Evolutionary conservation across 352 stramenopile genomes (phyloP).

Genomic region (Phytophthora europaea): DNA sequence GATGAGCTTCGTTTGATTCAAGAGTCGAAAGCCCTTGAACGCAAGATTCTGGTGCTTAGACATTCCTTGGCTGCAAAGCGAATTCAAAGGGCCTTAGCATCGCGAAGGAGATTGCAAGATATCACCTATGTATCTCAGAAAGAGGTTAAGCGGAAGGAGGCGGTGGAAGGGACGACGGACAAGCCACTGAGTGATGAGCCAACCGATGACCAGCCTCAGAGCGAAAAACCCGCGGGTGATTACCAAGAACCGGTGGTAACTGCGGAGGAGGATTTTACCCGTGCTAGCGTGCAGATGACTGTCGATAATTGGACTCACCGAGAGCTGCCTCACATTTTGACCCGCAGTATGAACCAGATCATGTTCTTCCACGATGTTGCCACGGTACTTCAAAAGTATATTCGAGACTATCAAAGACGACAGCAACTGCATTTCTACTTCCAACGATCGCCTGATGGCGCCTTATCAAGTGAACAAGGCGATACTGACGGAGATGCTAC

Average conservation of each 20-base stretch:
- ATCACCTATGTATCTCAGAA: constrained; percentile 9
- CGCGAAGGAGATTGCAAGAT: constrained; percentile 13
- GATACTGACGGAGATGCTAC: neutral
- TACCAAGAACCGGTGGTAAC: constrained; percentile 2
- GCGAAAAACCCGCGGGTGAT: neutral
- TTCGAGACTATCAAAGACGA: constrained; percentile 30
- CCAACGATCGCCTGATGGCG: constrained; percentile 12
- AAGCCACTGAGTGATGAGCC: constrained; percentile 6
- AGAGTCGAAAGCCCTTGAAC: constrained; percentile 33
- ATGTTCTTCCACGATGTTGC: constrained; percentile 38
- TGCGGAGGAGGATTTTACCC: constrained; percentile 12
- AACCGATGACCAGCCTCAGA: neutral
- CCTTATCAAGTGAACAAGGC: neutral
- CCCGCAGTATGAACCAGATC: constrained; percentile 34
- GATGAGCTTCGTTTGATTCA: constrained; percentile 47
- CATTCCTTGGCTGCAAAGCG: constrained; percentile 26
- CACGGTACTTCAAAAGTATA: constrained; percentile 42
- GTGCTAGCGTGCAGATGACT: constrained; percentile 21
- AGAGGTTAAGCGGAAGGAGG: neutral
- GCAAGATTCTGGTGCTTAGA: constrained; percentile 16
- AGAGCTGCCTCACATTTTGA: constrained; percentile 53
- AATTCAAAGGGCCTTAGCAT: constrained; percentile 33
- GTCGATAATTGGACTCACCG: constrained; percentile 48
- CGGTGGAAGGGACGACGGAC: neutral
- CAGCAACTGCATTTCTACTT: constrained; percentile 36